These are phyloP conservation scores for Beauveria australis DNA, from an alignment of 2,329 filamentous ascomycete species.

Conservation along the genomic window DNA sequence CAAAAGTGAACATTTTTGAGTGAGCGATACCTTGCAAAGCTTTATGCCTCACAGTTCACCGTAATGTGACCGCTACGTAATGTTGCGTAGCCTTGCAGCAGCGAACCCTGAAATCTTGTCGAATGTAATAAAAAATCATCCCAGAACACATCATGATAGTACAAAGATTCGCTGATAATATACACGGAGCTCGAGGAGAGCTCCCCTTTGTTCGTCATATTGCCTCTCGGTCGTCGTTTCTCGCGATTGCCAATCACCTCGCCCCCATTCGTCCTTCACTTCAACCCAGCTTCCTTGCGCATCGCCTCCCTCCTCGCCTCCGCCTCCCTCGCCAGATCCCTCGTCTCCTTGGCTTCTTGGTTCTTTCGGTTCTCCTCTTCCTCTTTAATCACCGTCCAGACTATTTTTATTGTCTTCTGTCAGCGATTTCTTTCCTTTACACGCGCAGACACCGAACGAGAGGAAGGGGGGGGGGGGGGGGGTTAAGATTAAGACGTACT, in stretches of 20 bases:
- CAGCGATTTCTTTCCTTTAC: no score
- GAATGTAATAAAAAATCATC: no score
- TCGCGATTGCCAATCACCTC: no score
- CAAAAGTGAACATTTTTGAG: not conserved
- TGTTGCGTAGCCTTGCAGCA: no score
- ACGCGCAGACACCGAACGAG: no score
- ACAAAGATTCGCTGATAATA: not conserved
- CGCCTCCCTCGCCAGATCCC: conserved; percentile 32
- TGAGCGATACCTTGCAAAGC: no score
- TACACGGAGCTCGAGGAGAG: not conserved
- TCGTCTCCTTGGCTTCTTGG: conserved; percentile 28
- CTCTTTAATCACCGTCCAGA: conserved; percentile 44
- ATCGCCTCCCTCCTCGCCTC: conserved; percentile 39
- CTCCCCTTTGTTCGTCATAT: no score
- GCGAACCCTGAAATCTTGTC: no score
- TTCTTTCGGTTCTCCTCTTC: conserved; percentile 34
- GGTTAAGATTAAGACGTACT: conserved; percentile 48
- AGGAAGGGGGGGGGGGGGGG: not conserved
- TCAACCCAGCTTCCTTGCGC: conserved; percentile 39
- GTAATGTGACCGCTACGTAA: no score
- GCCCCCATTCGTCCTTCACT: not conserved
- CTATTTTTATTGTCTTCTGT: conserved; percentile 20
- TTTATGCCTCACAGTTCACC: no score
- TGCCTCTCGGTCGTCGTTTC: not conserved
- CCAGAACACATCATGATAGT: not conserved